These are phyloP conservation scores for Starmera stellimalicola DNA, from an alignment of 1,139 yeast species.

Conservation along the genomic window DNA sequence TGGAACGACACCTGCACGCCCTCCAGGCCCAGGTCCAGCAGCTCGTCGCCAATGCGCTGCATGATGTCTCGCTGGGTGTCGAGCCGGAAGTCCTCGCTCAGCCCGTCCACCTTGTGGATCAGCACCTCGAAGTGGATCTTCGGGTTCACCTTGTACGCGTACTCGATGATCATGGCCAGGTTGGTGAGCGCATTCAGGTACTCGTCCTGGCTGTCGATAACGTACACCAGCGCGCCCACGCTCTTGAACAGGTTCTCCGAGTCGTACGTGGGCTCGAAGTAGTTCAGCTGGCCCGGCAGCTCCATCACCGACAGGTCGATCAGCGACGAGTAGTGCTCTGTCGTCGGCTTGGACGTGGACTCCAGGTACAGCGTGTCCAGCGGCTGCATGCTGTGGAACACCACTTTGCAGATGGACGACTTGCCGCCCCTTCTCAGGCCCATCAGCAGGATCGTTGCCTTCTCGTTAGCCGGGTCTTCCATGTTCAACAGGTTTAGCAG, in stretches of 20 bases:
- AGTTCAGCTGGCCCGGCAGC: conserved; percentile 87
- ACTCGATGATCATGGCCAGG: conserved; percentile 79
- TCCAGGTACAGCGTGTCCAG: conserved; percentile 85
- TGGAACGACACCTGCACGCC: conserved; percentile 90
- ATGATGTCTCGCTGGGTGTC: conserved; percentile 95
- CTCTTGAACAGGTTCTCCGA: conserved; percentile 67
- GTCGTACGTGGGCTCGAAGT: conserved; percentile 79
- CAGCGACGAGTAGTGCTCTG: conserved; percentile 66
- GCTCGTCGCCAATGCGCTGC: conserved; percentile 92
- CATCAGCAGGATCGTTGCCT: conserved; percentile 74
- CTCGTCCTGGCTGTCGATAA: conserved; percentile 92
- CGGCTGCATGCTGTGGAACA: conserved; percentile 95
- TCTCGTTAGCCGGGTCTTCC: too few species aligned
- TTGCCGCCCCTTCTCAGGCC: conserved; percentile 78
- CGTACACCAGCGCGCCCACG: conserved; percentile 91
- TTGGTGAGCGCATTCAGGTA: conserved; percentile 86
- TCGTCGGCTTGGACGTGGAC: conserved; percentile 81
- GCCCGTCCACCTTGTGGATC: conserved; percentile 91
- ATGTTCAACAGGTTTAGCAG: too few species aligned
- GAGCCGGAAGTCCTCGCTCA: conserved; percentile 84
- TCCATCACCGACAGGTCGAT: conserved; percentile 92
- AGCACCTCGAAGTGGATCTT: conserved; percentile 82
- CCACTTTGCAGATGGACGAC: conserved; percentile 88
- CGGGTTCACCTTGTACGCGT: conserved; percentile 81
- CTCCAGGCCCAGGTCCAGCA: conserved; percentile 80